Evolutionary conservation across 192 early-diverging fungal species (phyloP).

Genomic region (Lobosporangium transversale): DNA sequence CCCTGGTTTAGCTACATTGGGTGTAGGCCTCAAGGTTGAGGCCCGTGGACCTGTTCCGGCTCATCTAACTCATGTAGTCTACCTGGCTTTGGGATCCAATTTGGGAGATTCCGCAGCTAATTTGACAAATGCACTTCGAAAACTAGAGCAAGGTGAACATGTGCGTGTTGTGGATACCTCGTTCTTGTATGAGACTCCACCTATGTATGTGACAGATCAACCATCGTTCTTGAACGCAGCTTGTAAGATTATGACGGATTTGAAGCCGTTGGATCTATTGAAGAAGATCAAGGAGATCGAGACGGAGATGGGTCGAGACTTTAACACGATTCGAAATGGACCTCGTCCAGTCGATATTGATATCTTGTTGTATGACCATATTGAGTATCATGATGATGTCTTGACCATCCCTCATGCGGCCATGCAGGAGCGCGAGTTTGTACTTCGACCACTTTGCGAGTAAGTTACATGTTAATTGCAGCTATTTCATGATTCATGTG

Average conservation of each 20-base stretch:
- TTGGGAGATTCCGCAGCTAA: constrained; percentile 84
- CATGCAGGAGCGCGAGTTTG: constrained; percentile 94
- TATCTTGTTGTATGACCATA: constrained; percentile 91
- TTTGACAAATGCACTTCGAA: constrained; percentile 76
- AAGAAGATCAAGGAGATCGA: constrained; percentile 87
- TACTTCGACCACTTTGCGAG: constrained; percentile 93
- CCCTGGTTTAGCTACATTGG: constrained; percentile 18
- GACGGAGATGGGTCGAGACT: constrained; percentile 76
- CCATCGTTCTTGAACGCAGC: constrained; percentile 91
- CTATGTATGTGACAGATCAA: constrained; percentile 97
- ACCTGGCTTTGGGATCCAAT: constrained; percentile 92
- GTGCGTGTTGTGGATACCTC: constrained; percentile 84
- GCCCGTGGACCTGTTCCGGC: constrained; percentile 42
- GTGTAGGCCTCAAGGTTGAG: constrained; percentile 12
- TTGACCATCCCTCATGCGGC: constrained; percentile 91
- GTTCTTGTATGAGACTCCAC: constrained; percentile 95
- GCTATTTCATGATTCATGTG: too few relatives aligned
- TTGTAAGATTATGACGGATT: constrained; percentile 81
- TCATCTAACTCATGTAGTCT: constrained; percentile 67
- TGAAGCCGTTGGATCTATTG: constrained; percentile 80
- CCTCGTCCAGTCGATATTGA: constrained; percentile 96
- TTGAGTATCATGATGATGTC: constrained; percentile 65
- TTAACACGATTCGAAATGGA: constrained; percentile 74
- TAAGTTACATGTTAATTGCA: too few relatives aligned
- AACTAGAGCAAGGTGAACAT: constrained; percentile 56